Evolutionary conservation across 1,139 yeast genomes (phyloP).

Genomic region (Magnusiomyces ingens): DNA sequence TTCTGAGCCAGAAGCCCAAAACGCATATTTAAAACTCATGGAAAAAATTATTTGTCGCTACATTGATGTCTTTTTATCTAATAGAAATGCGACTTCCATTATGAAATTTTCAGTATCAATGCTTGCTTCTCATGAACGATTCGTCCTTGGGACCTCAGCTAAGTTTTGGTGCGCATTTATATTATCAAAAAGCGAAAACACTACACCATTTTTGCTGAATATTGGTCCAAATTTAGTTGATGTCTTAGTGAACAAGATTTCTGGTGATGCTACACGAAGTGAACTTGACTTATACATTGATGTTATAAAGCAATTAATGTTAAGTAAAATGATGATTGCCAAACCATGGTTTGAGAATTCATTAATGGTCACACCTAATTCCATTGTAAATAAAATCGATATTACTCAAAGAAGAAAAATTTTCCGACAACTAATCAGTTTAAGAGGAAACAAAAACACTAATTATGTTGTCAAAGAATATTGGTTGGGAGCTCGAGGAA

Average conservation of each 20-base stretch:
- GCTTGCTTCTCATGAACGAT: conserved; percentile 52
- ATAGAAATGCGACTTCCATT: conserved; percentile 15
- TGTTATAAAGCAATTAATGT: conserved; percentile 47
- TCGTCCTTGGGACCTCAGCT: conserved; percentile 53
- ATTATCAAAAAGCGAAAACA: conserved; percentile 21
- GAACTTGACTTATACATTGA: conserved; percentile 52
- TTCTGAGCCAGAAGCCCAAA: conserved; percentile 24
- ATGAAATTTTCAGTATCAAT: conserved; percentile 34
- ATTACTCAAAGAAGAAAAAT: conserved; percentile 34
- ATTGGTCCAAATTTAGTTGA: conserved; percentile 25
- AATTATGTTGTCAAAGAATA: conserved; percentile 51
- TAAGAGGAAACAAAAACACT: conserved; percentile 60
- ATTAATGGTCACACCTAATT: conserved; percentile 32
- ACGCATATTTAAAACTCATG: conserved; percentile 22
- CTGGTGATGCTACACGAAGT: conserved; percentile 50
- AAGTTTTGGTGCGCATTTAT: conserved; percentile 61
- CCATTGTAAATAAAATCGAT: conserved; percentile 22
- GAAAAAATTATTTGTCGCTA: conserved; percentile 20
- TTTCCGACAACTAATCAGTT: conserved; percentile 48
- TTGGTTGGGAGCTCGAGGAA: conserved; percentile 48
- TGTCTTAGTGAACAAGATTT: conserved; percentile 25
- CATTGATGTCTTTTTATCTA: conserved; percentile 15
- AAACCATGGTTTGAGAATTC: conserved; percentile 42
- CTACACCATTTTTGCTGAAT: conserved; percentile 14
- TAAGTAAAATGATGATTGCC: conserved; percentile 45